Conservation (phyloP, 352 stramenopile genomes). For the Phytophthora fragariaefolia region DNA sequence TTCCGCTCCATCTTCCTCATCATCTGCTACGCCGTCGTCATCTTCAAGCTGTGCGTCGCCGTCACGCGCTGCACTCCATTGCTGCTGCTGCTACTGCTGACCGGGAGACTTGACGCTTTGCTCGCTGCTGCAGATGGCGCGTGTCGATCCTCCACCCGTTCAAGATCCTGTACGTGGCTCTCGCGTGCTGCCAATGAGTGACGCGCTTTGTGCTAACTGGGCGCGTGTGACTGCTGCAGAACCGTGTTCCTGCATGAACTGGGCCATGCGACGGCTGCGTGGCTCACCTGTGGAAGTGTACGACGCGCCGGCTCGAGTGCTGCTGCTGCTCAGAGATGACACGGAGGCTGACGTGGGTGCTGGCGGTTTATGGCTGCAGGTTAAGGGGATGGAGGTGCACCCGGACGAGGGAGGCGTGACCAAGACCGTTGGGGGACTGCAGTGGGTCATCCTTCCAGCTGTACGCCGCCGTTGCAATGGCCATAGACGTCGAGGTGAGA, state of each 20-base stretch:
- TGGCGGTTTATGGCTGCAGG: constrained; percentile 35
- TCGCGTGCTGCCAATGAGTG: not conserved
- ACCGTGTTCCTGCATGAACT: constrained; percentile 91
- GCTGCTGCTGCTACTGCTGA: not conserved
- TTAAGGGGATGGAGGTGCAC: constrained; percentile 91
- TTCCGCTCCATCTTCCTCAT: constrained; percentile 91
- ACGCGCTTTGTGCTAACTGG: not conserved
- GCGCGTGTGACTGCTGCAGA: constrained; percentile 36
- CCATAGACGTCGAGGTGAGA: not conserved
- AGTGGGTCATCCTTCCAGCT: constrained; percentile 79
- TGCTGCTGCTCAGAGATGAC: not conserved
- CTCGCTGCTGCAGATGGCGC: constrained; percentile 67
- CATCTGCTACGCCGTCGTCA: constrained; percentile 81
- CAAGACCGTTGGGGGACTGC: constrained; percentile 74
- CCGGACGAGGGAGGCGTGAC: constrained; percentile 89
- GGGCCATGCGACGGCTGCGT: constrained; percentile 81
- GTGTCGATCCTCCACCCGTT: constrained; percentile 87
- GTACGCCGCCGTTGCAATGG: constrained; percentile 36
- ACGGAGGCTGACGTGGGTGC: not conserved
- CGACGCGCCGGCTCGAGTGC: not conserved
- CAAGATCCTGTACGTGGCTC: constrained; percentile 81
- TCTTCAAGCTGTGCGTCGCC: constrained; percentile 82
- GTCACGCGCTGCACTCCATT: no score
- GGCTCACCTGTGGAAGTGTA: constrained; percentile 87
- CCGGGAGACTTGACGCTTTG: not conserved